Base-by-base conservation (phyloP, 1,139 yeast species). In the Sugiyamaella japonica region DNA sequence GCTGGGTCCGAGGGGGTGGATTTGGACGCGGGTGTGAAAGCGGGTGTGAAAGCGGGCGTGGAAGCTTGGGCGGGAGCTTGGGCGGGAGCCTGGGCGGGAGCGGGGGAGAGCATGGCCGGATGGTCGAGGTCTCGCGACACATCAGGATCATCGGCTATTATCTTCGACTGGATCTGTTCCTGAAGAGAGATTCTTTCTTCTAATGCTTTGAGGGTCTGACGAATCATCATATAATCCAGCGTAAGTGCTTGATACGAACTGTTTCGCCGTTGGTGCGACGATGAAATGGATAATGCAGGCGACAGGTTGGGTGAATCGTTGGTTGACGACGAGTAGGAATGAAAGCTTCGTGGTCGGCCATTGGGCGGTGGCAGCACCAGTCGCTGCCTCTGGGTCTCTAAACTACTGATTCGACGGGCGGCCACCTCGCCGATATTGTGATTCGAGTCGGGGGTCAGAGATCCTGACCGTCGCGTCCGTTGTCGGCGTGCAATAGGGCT, bases 151-250 rank as follows among this genome's bases (percentile, higher is more conserved):
- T 56, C 47, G 12, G 49, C 29, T 10, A 43, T 46, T 39, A 55
- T 9, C 9, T 52, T 55, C 10, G 49, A 48, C 15, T 59, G 60
- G 12, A 58, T 49, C 48, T 58, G 55, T 39, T 61, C 63, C 28
- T 57, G 62, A 12, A 59, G 50, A 13, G 57, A 49, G 1, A 62
- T 52, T 7, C 65, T 55, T 23, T 61, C 61, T 43, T 62, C 59
- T 10, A 62, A 43, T 7, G 56, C 59, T 17, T 55, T 53, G 15
- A 62, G 44, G n/a, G 61, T 50, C 53, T 61, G 58, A 8, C 59
- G 53, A 16, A 62, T 56, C 55, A 60, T 54, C 62, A 61, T 56
- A 46, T 57, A 58, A 52, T 62, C 64, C 28, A 61, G 48, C 20
- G 57, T 58, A 36, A 62, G 52, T 6, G 62, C 57, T 46, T 50